Evolutionary conservation across 305 asterid genomes (phyloP).

Genomic region (Monarda citriodora): DNA sequence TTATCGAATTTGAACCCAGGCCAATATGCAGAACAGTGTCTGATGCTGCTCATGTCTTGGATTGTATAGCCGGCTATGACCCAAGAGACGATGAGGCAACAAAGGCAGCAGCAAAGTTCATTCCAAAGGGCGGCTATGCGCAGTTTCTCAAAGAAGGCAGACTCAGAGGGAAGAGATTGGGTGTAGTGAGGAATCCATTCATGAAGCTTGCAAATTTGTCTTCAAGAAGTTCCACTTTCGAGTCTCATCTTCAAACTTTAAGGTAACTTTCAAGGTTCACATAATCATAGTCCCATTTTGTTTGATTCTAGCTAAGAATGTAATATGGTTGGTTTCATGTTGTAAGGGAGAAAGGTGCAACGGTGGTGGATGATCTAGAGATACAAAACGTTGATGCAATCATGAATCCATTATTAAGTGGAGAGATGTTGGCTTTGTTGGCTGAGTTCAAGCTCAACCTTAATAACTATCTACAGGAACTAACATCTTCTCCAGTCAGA

Average conservation of each 20-base stretch:
- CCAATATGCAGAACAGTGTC: conserved; percentile 48
- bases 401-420: conserved; percentile 43
- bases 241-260: conserved; percentile 45
- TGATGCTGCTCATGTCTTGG: conserved; percentile 41
- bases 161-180: conserved; percentile 52
- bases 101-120: conserved; percentile 33
- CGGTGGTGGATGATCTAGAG: conserved; percentile 47
- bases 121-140: conserved; percentile 37
- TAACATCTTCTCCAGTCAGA: conserved; percentile 45
- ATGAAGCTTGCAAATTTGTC: conserved; percentile 29
- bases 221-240: conserved; percentile 30
- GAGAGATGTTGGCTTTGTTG: conserved; percentile 39
- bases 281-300: neutral
- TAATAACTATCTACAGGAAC: conserved; percentile 40
- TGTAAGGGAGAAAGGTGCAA: conserved; percentile 49
- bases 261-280: conserved; percentile 29
- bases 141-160: conserved; percentile 43
- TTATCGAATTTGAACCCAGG: conserved; percentile 20
- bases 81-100: conserved; percentile 40
- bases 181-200: conserved; percentile 49
- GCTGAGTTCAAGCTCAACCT: conserved; percentile 59
- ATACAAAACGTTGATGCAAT: conserved; percentile 42
- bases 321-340: conserved; percentile 7
- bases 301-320: neutral
- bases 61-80: conserved; percentile 40